Conservation (phyloP, 1,284 basidiomycete species). For the Porodaedalea pini region DNA sequence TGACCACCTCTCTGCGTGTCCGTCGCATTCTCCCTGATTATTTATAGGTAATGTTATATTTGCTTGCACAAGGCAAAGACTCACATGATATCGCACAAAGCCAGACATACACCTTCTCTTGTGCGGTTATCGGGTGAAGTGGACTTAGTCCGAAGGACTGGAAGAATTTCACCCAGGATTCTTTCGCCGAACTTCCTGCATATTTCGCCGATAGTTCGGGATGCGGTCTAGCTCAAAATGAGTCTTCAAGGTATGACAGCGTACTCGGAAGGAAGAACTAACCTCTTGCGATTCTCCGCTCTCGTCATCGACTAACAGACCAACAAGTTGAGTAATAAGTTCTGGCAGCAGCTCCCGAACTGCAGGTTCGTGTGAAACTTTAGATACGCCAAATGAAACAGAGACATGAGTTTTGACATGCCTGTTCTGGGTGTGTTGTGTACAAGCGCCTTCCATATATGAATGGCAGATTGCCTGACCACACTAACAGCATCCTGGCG, state of each 20-base stretch:
- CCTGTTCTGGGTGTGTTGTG: conserved; percentile 85
- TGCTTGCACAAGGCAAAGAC: conserved; percentile 28
- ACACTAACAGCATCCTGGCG: conserved; percentile 91
- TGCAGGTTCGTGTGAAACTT: conserved; percentile 26
- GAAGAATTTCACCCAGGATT: conserved; percentile 82
- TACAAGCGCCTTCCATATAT: conserved; percentile 98
- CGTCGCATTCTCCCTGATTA: conserved; percentile 67
- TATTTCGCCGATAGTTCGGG: conserved; percentile 83
- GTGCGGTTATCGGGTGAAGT: conserved; percentile 71
- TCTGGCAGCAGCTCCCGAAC: conserved; percentile 94
- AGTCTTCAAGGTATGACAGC: background rate
- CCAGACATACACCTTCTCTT: conserved; percentile 86
- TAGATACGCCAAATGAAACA: background rate
- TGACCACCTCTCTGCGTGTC: conserved; percentile 87
- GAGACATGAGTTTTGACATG: conserved; percentile 30
- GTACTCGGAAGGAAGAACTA: conserved; percentile 12
- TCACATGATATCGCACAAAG: conserved; percentile 85
- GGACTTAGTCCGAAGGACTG: conserved; percentile 70
- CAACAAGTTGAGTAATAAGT: conserved; percentile 74
- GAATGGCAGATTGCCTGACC: conserved; percentile 89
- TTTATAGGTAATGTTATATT: background rate
- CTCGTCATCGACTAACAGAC: conserved; percentile 75
- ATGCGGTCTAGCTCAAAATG: conserved; percentile 59
- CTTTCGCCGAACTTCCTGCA: conserved; percentile 97
- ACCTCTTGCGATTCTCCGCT: conserved; percentile 88